Base-by-base conservation (phyloP, 805 yeast genomes). In the Yarrowia phangngaensis region DNA sequence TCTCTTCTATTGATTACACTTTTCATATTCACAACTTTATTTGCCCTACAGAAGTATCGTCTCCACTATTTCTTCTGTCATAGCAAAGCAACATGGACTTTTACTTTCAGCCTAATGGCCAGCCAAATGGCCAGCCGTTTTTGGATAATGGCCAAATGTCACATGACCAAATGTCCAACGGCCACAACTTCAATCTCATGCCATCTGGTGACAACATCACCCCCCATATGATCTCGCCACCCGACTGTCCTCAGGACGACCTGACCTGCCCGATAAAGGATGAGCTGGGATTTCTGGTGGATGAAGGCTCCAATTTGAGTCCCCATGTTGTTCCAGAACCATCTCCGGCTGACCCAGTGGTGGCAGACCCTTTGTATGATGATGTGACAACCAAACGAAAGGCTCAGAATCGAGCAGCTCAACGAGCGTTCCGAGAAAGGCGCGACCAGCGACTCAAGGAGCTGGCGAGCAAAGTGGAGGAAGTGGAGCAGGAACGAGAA, bases 351-450 rank as follows among this genome's bases (percentile, higher is more conserved):
- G 43, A 36, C 23, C 43, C 17, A 32, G 19, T 38, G 32, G 33
- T 31, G 28, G 45, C 32, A n/a, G 19, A 27, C 29, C 30, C 28
- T 8, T 36, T 23, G 28, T 56, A 52, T 12, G 52, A 38, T 20
- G 55, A 41, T 23, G 22, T 43, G 22, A 45, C 48, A 63, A 70
- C 45, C 54, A 79, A 77, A 61, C 73, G 84, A 46, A 83, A 79
- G 60, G 87, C 86, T 2, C 92, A 82, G 61, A 84, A 85, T 60
- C 70, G 95, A 58, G 89, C 89, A 8, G 95, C 95, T 1, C 95
- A 86, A 65, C 70, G 88, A 56, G 95, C 95, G 2, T 86, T 84
- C 64, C 70, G 95, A 53, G 89, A 84, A 63, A 76, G 94, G 41
- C 84, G 82, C 62, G 92, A 84, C 62, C 76, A 77, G 43, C 79